Conservation (phyloP, 2,329 filamentous ascomycete species). For the Penicillium sp. region DNA sequence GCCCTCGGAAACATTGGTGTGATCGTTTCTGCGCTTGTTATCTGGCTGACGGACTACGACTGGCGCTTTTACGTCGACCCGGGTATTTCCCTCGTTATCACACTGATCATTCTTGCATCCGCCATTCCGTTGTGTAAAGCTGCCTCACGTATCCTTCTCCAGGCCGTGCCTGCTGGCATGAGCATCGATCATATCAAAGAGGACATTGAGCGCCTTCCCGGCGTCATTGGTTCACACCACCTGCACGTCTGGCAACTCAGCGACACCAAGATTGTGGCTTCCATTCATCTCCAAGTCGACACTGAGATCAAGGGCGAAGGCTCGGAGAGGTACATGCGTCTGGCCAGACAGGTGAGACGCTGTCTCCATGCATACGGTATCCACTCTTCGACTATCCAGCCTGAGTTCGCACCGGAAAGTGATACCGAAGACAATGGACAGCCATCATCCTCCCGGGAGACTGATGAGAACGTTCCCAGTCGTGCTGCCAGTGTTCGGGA, state of each 20-base stretch:
- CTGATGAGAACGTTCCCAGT: constrained; percentile 28
- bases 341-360: constrained; percentile 76
- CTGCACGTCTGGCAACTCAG: constrained; percentile 97
- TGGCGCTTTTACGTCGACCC: constrained; percentile 89
- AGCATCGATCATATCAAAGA: constrained; percentile 86
- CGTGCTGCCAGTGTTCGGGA: constrained; percentile 38
- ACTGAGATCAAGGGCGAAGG: constrained; percentile 84
- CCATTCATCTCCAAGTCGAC: constrained; percentile 86
- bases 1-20: constrained; percentile 50
- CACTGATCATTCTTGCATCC: constrained; percentile 63
- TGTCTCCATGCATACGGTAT: constrained; percentile 96
- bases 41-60: constrained; percentile 82
- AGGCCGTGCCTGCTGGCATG: constrained; percentile 88
- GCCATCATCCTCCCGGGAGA: constrained; percentile 22
- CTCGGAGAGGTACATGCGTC: constrained; percentile 78
- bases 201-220: constrained; percentile 81
- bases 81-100: constrained; percentile 89
- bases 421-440: constrained; percentile 32
- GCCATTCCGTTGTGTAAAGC: constrained; percentile 53
- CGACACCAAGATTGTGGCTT: constrained; percentile 90
- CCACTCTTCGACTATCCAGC: constrained; percentile 95
- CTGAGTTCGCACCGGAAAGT: constrained; percentile 62
- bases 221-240: constrained; percentile 88
- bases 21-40: constrained; percentile 68
- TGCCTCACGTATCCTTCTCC: constrained; percentile 74